Base-by-base conservation (phyloP, 2,329 filamentous ascomycete species). In the Amauroascus verrucosus region DNA sequence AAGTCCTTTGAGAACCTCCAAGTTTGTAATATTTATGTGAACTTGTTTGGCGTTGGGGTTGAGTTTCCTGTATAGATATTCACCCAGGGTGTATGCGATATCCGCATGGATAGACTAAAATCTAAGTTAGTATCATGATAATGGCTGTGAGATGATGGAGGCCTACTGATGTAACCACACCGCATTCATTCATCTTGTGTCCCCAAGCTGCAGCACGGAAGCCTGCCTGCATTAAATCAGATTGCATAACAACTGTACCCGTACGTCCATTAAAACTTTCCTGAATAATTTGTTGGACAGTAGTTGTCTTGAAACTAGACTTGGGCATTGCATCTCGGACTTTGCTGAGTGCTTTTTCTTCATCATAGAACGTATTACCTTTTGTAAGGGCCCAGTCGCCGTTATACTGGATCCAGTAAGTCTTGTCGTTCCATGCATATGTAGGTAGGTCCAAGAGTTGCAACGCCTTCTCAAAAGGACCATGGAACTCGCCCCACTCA, bases 401-500 rank as follows among this genome's bases (percentile, higher is more conserved):
- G 9, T 24, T 26, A 30, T 55, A 86, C 63, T 81, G 80, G 14
- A 86, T 75, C 83, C 83, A 86, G 67, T 87, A 86, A 59, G 79
- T 81, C 73, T 87, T 86, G 58, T 79, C 72, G 64, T 88, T 82
- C 64, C 83, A 88, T 0, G 75, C 75, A 64, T 88, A 88, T 0
- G 77, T 75, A 1, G 84, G 84, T 3, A 88, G 70, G n/a, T 78
- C 72, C n/a, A 85, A 69, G 14, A 87, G 70, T 40, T 77, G 72
- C 40, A 83, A 76, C 1, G 75, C 74, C 35, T 71, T 64, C 59
- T 80, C 77, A 64, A 82, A 85, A 51, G 80, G 75, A 41, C 75
- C 72, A 67, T 86, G 81, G 62, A 79, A 86, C 67, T 88, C 85
- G 56, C 82, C 78, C 78, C 85, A 90, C 64, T 84, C 75, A 54